Conservation (phyloP, 306 rosid genomes). For the Fagus crenata region DNA sequence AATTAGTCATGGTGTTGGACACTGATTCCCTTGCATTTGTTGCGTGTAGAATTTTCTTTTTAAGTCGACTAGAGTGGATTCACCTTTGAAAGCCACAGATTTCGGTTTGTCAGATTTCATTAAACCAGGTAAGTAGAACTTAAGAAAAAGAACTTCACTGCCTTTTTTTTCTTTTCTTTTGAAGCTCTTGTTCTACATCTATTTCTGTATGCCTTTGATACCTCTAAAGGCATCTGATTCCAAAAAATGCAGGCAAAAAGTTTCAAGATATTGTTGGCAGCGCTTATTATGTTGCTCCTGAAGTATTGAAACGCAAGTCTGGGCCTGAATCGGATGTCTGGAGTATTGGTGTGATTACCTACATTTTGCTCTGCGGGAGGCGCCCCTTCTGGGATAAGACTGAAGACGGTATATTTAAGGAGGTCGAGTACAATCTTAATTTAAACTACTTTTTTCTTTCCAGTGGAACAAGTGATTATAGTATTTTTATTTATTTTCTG, state of each 20-base stretch:
- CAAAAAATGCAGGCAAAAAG: constrained; percentile 62
- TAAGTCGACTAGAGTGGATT: constrained; percentile 68
- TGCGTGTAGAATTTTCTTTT: constrained; percentile 85
- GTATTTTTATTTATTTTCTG: neutral
- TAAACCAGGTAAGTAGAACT: constrained; percentile 68
- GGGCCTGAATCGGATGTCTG: constrained; percentile 99
- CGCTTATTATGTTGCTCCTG: constrained; percentile 99
- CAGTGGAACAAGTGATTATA: neutral
- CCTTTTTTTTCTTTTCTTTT: neutral
- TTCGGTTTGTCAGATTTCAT: constrained; percentile 98
- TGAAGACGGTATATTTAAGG: constrained; percentile 99
- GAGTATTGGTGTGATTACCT: constrained; percentile 99
- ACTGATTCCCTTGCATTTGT: constrained; percentile 28
- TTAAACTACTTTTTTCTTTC: constrained; percentile 21
- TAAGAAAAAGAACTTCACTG: neutral
- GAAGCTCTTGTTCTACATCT: neutral
- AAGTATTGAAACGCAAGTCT: constrained; percentile 92
- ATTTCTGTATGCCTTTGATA: constrained; percentile 31
- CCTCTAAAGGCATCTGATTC: constrained; percentile 22
- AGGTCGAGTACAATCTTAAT: constrained; percentile 56
- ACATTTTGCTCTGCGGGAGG: constrained; percentile 94
- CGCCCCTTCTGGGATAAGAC: constrained; percentile 99
- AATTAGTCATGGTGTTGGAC: constrained; percentile 2
- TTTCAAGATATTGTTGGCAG: constrained; percentile 97
- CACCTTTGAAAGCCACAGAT: constrained; percentile 89